phyloP scores from a whole-genome alignment of 1,139 yeast genomes.

The Nadsonia starkeyi-henricii region DNA sequence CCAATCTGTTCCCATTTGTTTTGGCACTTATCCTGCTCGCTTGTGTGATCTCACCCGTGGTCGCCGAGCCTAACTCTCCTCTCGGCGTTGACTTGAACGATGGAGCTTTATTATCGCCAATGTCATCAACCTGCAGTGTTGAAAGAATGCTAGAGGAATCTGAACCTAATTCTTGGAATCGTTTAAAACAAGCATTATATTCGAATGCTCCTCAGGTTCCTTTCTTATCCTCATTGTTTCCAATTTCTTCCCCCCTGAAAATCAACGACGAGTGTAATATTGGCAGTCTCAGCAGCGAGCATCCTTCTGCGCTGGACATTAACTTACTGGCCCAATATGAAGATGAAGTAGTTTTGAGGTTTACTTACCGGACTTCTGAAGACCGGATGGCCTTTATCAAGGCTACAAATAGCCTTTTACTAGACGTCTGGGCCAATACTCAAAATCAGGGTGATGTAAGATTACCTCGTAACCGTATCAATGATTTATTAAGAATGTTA shows the following conservation, averaged over 20 bases:
- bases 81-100: no score
- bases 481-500: slow-evolving; percentile 17
- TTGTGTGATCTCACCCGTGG: no score
- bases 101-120: no score
- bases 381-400: slow-evolving; percentile 17
- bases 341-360: slow-evolving; percentile 39
- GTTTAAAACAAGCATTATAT: no score
- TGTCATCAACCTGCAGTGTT: no score
- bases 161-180: no score
- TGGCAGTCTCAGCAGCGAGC: neutral
- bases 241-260: neutral
- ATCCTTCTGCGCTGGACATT: neutral
- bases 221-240: no score
- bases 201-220: no score
- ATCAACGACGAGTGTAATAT: neutral
- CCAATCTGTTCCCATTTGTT: no score
- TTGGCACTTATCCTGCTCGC: no score
- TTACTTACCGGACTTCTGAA: slow-evolving; percentile 17
- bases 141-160: no score
- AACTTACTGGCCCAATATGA: slow-evolving; percentile 28
- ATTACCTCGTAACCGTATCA: slow-evolving; percentile 14
- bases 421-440: slow-evolving; percentile 26
- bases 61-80: no score
- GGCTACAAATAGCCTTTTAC: slow-evolving; percentile 20
- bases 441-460: slow-evolving; percentile 19